Percentiles rank a stretch among this genome's conserved stretches.
These are phyloP conservation scores for Biscogniauxia sp. DNA, from an alignment of 2,329 filamentous ascomycete species.

Conservation along the genomic window DNA sequence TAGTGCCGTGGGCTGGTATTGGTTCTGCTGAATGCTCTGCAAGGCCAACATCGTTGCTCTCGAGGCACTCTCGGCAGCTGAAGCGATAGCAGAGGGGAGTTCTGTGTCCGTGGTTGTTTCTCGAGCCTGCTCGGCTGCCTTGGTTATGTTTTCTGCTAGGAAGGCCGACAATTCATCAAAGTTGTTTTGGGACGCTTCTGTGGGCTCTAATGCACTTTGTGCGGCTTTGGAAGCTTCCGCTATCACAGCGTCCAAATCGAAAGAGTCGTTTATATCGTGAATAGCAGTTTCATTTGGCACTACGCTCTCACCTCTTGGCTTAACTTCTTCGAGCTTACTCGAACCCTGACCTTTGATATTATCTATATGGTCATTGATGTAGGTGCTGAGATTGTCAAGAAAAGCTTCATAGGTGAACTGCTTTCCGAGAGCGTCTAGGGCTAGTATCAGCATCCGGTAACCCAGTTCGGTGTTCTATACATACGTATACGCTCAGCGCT, in stretches of 20 bases:
- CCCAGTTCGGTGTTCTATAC: conserved; percentile 7
- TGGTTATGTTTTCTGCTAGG: conserved; percentile 30
- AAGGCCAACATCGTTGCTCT: conserved; percentile 32
- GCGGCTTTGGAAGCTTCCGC: conserved; percentile 33
- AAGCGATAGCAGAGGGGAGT: conserved; percentile 30
- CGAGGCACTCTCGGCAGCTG: conserved; percentile 32
- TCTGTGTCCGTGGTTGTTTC: conserved; percentile 24
- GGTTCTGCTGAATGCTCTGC: conserved; percentile 33
- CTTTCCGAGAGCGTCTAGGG: conserved; percentile 26
- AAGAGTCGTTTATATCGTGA: conserved; percentile 24
- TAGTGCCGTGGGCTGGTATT: conserved; percentile 32
- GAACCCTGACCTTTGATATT: conserved; percentile 28
- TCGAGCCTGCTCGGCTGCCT: conserved; percentile 30
- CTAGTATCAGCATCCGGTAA: conserved; percentile 13
- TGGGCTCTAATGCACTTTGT: conserved; percentile 24
- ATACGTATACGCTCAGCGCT: conserved; percentile 27
- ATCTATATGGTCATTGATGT: conserved; percentile 33
- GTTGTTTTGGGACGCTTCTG: conserved; percentile 14
- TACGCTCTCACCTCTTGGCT: conserved; percentile 17
- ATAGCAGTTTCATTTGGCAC: conserved; percentile 16
- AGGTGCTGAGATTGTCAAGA: conserved; percentile 32
- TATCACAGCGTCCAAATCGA: conserved; percentile 33
- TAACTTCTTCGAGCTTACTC: conserved; percentile 25
- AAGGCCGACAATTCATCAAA: conserved; percentile 32
- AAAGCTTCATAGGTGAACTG: conserved; percentile 35